phyloP scores from a whole-genome alignment of 75 land plant genomes.

The Picea sitchensis region DNA sequence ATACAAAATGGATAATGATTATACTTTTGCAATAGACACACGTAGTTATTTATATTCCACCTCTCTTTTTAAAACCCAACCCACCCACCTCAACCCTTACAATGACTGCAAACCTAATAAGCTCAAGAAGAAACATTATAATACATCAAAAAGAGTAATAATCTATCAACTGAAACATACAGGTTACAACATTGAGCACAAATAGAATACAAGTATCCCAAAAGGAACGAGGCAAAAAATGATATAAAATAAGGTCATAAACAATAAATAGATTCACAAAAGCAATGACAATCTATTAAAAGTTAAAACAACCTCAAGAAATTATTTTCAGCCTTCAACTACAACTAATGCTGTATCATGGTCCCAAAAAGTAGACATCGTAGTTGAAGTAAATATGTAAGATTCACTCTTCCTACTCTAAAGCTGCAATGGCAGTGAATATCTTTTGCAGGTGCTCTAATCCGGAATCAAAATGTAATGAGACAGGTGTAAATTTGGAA shows the following conservation, averaged over 20 bases:
- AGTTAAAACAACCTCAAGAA: background rate
- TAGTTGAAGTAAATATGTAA: no score
- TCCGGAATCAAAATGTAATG: background rate
- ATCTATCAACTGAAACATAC: no score
- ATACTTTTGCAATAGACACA: background rate
- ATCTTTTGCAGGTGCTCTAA: no score
- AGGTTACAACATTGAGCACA: background rate
- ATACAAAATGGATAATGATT: no score
- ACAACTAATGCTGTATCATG: background rate
- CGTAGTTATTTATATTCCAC: background rate
- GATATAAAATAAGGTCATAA: background rate
- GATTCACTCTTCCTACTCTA: no score
- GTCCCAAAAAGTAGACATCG: background rate
- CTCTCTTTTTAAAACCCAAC: background rate
- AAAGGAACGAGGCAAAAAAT: background rate
- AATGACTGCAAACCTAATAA: background rate
- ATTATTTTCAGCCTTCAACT: background rate
- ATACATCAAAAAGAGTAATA: background rate
- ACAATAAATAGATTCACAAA: background rate
- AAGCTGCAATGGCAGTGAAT: no score
- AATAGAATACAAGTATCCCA: background rate
- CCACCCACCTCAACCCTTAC: background rate
- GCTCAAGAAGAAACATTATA: background rate
- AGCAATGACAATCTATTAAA: background rate
- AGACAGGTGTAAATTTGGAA: background rate